phyloP scores from a whole-genome alignment of 257 asterid species.

The Osmanthus fragrans region DNA sequence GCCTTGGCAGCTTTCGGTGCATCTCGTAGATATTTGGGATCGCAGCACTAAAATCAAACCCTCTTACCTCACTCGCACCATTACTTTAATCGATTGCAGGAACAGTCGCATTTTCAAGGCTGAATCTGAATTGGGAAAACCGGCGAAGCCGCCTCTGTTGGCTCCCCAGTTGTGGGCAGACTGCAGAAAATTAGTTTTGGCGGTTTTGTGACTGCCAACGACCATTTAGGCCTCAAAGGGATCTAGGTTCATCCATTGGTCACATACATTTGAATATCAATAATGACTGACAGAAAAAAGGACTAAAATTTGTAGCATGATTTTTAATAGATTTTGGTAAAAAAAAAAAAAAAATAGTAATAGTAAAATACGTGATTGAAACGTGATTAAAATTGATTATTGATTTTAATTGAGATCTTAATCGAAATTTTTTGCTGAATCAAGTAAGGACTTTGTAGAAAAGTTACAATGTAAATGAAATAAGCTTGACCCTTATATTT shows the following conservation, averaged over 20 bases:
- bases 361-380: too few relatives aligned
- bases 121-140: background rate
- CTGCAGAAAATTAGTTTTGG: conserved; percentile 17
- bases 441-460: too few relatives aligned
- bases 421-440: too few relatives aligned
- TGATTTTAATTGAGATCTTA: too few relatives aligned
- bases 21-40: conserved; percentile 20
- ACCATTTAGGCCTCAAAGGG: conserved; percentile 17
- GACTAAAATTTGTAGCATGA: too few relatives aligned
- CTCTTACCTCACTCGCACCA: background rate
- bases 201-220: background rate
- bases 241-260: conserved; percentile 20
- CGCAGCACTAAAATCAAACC: conserved; percentile 26
- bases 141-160: conserved; percentile 5
- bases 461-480: too few relatives aligned
- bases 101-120: background rate
- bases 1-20: conserved; percentile 31
- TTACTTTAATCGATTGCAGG: background rate
- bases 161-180: conserved; percentile 30
- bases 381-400: too few relatives aligned
- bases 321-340: too few relatives aligned
- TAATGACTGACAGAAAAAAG: background rate
- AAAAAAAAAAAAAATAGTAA: too few relatives aligned
- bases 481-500: too few relatives aligned
- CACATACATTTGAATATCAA: background rate